Base-by-base conservation (phyloP, 2,329 filamentous ascomycete genomes). In the Fusarium sp. region DNA sequence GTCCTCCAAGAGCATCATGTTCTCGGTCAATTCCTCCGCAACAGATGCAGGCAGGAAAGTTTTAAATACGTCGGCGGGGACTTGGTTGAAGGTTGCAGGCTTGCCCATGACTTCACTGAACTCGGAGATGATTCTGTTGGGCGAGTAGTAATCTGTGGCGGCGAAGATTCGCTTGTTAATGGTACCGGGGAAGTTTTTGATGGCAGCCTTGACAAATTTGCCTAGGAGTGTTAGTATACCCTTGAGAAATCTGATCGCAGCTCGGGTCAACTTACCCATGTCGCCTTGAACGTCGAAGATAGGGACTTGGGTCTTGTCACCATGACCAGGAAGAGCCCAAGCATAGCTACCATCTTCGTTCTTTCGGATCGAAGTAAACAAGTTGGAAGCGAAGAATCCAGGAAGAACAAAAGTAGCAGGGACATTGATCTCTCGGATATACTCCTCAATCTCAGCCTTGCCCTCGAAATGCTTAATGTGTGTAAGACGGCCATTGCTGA, bases 361-460 rank as follows among this genome's bases (percentile, higher is more conserved):
- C 65, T 77, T 77, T 16, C 69, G 62, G 9, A 79, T 74, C 33
- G 74, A 71, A 3, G 53, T 56, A 2, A 75, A 62, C 15, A 80
- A 56, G 62, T 88, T 88, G 61, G 84, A 81, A 83, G 89, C 88
- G 71, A 87, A 90, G 33, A 78, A 79, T 0, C 81, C 87, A 0
- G 85, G 83, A 4, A 82, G 76, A 59, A 85, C 83, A 72, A 88
- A 88, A 0, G 86, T 83, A 12, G 79, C 81, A 2, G 82, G 81
- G 4, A 89, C 75, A 0, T 81, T 81, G 3, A 83, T 76, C 0
- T 70, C 57, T 12, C 85, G 83, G 57, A 89, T 87, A 66, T 89
- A 88, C n/a, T 80, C 62, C 67, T 89, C 86, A 13, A 86, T 82
- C 33, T 83, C 76, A 30, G 85, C 84, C 73, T 90, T 90, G 61